Conservation (phyloP, 352 stramenopile genomes). For the Thraustotheca clavata region DNA sequence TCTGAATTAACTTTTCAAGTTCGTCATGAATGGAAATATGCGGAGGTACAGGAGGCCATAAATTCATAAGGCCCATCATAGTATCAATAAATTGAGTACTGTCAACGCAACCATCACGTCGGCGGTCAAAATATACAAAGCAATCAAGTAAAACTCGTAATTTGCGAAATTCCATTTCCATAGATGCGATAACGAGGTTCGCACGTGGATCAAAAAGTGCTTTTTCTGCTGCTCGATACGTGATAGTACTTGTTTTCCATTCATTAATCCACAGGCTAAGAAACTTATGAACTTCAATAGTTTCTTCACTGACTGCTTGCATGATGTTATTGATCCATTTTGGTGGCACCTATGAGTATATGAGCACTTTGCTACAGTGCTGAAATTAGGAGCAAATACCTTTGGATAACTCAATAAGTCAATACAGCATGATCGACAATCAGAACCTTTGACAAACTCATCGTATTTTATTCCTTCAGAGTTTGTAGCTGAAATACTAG, state of each 20-base stretch:
- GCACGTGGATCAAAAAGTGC: not conserved
- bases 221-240: not conserved
- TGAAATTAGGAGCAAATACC: not conserved
- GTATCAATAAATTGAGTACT: not conserved
- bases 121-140: slow-evolving; percentile 16
- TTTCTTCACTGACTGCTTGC: not conserved
- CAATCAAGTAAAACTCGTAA: slow-evolving; percentile 1
- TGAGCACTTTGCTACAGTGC: no score
- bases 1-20: not conserved
- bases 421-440: not conserved
- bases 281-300: slow-evolving; percentile 14
- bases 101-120: slow-evolving; percentile 16
- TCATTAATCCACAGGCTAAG: not conserved
- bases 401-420: not conserved
- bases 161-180: slow-evolving; percentile 4
- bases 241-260: not conserved
- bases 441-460: not conserved
- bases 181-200: not conserved
- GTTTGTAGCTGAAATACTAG: no score
- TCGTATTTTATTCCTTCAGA: no score
- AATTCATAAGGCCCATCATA: not conserved
- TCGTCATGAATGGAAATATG: not conserved
- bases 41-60: not conserved
- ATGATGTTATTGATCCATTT: slow-evolving; percentile 1
- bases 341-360: not conserved